Evolutionary conservation across 805 yeast genomes (phyloP).

Genomic region (Komagataella pseudopastoris): DNA sequence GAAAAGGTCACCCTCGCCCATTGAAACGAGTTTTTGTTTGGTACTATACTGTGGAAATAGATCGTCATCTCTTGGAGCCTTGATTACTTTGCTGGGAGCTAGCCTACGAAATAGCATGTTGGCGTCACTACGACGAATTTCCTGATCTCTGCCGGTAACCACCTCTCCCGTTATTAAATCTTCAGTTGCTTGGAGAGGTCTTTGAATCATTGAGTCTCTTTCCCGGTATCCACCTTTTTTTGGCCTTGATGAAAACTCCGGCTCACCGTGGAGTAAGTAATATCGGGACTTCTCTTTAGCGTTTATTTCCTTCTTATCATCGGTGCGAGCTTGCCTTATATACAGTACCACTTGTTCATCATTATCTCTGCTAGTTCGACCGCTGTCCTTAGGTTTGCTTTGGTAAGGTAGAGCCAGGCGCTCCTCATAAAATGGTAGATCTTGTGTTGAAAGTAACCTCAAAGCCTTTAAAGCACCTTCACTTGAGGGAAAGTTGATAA

Average conservation of each 20-base stretch:
- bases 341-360: constrained; percentile 20
- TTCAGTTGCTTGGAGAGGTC: neutral
- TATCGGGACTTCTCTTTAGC: constrained; percentile 49
- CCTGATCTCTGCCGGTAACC: neutral
- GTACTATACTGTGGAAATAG: neutral
- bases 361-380: constrained; percentile 13
- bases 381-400: constrained; percentile 22
- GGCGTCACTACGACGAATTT: neutral
- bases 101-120: neutral
- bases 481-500: constrained; percentile 32
- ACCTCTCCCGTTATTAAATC: constrained; percentile 19
- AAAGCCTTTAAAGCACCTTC: constrained; percentile 12
- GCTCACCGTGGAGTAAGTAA: constrained; percentile 62
- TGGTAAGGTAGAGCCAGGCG: constrained; percentile 10
- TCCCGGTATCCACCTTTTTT: neutral
- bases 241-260: constrained; percentile 18
- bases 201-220: neutral
- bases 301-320: constrained; percentile 43
- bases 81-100: neutral
- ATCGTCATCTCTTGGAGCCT: neutral
- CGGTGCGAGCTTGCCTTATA: constrained; percentile 34
- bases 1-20: neutral
- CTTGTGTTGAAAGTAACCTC: neutral
- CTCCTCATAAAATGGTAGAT: constrained; percentile 5
- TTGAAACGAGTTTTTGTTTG: neutral